Evolutionary conservation across 164 flowering plant genomes (phyloP).

Genomic region (Magnolia sinica): DNA sequence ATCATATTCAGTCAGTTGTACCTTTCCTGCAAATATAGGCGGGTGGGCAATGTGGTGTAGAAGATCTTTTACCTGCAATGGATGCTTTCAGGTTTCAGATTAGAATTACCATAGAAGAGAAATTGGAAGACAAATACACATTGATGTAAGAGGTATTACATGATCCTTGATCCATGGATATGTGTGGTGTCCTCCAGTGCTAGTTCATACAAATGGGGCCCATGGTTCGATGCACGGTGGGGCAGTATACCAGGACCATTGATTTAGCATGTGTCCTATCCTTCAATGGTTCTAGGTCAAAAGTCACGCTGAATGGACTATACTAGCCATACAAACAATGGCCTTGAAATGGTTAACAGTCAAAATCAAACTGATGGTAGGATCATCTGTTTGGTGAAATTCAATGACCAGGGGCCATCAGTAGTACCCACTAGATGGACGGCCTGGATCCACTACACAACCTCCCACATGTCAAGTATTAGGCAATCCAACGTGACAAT

Average conservation of each 20-base stretch:
- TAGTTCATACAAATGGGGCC: no score
- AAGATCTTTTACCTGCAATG: background rate
- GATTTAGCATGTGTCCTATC: no score
- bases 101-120: background rate
- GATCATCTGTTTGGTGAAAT: no score
- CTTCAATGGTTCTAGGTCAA: no score
- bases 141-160: background rate
- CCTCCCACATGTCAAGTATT: background rate
- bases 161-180: background rate
- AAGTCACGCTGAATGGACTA: no score
- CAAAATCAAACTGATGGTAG: background rate
- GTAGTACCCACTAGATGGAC: background rate
- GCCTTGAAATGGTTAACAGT: no score
- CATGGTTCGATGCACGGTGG: background rate
- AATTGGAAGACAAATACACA: background rate
- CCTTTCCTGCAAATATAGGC: background rate
- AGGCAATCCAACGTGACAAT: background rate
- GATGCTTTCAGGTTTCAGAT: background rate
- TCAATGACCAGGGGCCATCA: background rate
- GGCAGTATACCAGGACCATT: no score
- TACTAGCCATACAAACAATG: no score
- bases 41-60: background rate
- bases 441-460: background rate
- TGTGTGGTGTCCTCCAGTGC: background rate
- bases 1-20: background rate